Conservation (phyloP, 805 yeast species). For the Isabelozyma rhagii region DNA sequence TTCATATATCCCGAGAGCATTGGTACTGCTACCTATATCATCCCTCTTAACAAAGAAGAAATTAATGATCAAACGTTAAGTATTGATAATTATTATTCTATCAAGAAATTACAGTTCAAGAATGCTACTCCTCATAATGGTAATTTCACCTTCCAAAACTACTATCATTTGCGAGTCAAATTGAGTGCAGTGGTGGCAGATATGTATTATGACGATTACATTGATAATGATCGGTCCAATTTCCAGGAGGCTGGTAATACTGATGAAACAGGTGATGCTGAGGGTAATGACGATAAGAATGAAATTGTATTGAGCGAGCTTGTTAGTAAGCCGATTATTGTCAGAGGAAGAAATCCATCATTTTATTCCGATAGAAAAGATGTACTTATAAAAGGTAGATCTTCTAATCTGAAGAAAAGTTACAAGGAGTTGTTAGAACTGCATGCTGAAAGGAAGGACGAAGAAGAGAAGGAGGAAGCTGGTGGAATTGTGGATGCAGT, state of each 20-base stretch:
- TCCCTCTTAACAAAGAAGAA: constrained; percentile 22
- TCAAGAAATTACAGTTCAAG: constrained; percentile 45
- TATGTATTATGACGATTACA: constrained; percentile 34
- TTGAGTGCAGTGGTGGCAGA: constrained; percentile 37
- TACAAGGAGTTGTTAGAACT: constrained; percentile 9
- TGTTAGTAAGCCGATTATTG: constrained; percentile 47
- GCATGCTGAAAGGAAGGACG: not conserved
- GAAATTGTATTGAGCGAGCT: constrained; percentile 29
- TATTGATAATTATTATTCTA: constrained; percentile 27
- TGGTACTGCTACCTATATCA: constrained; percentile 18
- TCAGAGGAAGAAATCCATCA: constrained; percentile 61
- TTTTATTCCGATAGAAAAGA: constrained; percentile 55
- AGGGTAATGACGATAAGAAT: constrained; percentile 17
- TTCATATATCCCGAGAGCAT: constrained; percentile 15
- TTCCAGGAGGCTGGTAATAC: constrained; percentile 11
- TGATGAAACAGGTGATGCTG: constrained; percentile 3
- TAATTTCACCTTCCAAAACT: constrained; percentile 43
- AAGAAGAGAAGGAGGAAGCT: constrained; percentile 3
- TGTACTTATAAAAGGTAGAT: constrained; percentile 33
- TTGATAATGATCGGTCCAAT: constrained; percentile 20
- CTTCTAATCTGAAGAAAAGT: constrained; percentile 13
- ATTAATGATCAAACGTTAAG: constrained; percentile 13
- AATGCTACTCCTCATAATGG: constrained; percentile 54
- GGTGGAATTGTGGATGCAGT: not conserved
- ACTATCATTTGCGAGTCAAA: constrained; percentile 36